phyloP scores from a whole-genome alignment of 176 grass and related monocot species.

The Chrysopogon serrulatus region DNA sequence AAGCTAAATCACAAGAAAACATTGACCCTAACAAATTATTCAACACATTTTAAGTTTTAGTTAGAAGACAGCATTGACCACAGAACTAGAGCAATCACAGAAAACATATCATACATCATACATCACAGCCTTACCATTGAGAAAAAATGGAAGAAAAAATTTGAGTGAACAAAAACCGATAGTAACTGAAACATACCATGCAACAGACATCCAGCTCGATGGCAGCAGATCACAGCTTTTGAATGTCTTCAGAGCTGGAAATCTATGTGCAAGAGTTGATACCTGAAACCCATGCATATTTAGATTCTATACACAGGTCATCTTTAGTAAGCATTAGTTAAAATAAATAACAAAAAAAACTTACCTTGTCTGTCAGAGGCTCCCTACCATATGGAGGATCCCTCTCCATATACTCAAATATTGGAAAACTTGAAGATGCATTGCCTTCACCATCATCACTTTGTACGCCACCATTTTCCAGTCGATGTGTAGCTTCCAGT shows the following conservation, averaged over 20 bases:
- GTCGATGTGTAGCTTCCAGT: slow-evolving; percentile 32
- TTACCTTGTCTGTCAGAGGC: slow-evolving; percentile 90
- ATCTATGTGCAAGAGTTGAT: slow-evolving; percentile 70
- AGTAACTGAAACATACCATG: slow-evolving; percentile 64
- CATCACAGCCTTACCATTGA: background rate
- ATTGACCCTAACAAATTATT: background rate
- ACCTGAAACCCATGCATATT: slow-evolving; percentile 50
- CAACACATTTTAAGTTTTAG: background rate
- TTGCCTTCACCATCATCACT: slow-evolving; percentile 45
- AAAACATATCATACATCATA: background rate
- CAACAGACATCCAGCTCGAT: slow-evolving; percentile 97
- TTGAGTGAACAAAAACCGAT: background rate
- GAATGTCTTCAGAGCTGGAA: slow-evolving; percentile 82
- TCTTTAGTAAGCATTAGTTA: slow-evolving; percentile 13
- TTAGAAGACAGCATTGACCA: background rate
- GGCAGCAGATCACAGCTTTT: slow-evolving; percentile 82
- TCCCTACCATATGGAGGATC: slow-evolving; percentile 85
- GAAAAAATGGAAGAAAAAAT: background rate
- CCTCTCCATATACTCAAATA: slow-evolving; percentile 81
- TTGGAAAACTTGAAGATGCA: slow-evolving; percentile 34
- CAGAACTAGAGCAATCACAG: background rate
- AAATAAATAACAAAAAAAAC: background rate
- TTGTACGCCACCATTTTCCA: slow-evolving; percentile 41
- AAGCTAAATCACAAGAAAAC: background rate
- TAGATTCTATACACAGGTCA: slow-evolving; percentile 9